These are phyloP conservation scores for Aspergillus ochraceoroseus DNA, from an alignment of 2,329 filamentous ascomycete genomes.

Conservation along the genomic window DNA sequence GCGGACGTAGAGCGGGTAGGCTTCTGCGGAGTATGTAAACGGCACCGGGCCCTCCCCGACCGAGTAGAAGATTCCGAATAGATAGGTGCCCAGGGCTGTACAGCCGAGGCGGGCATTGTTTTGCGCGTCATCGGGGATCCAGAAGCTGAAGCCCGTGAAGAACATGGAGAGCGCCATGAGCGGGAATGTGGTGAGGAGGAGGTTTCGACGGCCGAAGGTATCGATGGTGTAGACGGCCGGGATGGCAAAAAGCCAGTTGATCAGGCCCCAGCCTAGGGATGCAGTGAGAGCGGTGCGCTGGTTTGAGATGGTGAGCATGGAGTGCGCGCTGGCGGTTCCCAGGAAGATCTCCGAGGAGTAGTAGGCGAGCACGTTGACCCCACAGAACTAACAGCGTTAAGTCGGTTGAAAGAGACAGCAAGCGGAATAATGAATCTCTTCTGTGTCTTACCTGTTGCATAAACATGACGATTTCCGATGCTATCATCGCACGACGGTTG, in stretches of 20 bases:
- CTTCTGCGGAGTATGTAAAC: constrained; percentile 64
- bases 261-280: constrained; percentile 57
- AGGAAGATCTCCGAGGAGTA: constrained; percentile 60
- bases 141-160: constrained; percentile 52
- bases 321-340: constrained; percentile 35
- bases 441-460: constrained; percentile 54
- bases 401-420: no score
- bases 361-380: constrained; percentile 54
- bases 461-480: constrained; percentile 62
- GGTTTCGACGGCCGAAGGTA: constrained; percentile 60
- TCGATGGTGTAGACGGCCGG: constrained; percentile 64
- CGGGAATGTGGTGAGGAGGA: constrained; percentile 61
- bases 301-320: constrained; percentile 35
- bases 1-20: constrained; percentile 60
- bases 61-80: constrained; percentile 45
- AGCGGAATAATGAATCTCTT: no score
- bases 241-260: constrained; percentile 62
- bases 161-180: constrained; percentile 55
- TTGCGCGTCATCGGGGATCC: constrained; percentile 42
- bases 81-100: constrained; percentile 43
- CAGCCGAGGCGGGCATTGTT: constrained; percentile 36
- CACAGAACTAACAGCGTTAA: constrained; percentile 6
- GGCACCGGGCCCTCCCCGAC: constrained; percentile 62
- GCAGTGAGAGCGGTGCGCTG: constrained; percentile 51
- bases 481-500: constrained; percentile 58